phyloP scores from a whole-genome alignment of 2,329 filamentous ascomycete species.

The Cordyceps tenuipes region DNA sequence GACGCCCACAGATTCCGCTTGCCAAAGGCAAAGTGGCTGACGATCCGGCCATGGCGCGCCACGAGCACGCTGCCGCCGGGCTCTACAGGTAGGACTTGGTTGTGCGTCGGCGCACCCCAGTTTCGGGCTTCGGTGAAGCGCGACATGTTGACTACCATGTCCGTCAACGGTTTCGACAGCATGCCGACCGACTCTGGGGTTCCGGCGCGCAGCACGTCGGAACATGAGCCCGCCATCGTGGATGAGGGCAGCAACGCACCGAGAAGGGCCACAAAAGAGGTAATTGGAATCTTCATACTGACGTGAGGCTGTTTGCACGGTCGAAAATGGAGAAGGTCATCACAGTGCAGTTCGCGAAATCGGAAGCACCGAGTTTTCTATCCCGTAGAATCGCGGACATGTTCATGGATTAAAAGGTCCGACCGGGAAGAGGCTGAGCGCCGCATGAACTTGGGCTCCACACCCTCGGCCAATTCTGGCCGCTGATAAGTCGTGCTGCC shows the following conservation, averaged over 20 bases:
- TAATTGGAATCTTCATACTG: not conserved
- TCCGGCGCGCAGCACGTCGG: conserved; percentile 12
- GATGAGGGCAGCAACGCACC: not conserved
- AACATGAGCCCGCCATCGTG: not conserved
- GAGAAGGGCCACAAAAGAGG: not conserved
- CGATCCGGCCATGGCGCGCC: conserved; percentile 17
- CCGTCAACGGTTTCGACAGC: conserved; percentile 15
- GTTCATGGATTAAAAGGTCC: no score
- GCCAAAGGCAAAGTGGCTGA: conserved; percentile 21
- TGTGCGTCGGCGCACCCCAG: conserved; percentile 11
- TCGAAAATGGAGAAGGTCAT: not conserved
- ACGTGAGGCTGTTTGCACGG: not conserved
- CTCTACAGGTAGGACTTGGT: conserved; percentile 17
- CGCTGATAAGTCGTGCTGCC: no score
- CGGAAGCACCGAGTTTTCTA: no score
- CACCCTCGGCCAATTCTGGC: no score
- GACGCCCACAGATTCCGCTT: conserved; percentile 21
- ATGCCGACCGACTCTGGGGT: conserved; percentile 23
- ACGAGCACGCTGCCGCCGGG: conserved; percentile 19
- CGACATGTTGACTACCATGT: conserved; percentile 19
- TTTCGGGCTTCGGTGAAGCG: conserved; percentile 15
- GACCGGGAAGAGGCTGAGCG: no score
- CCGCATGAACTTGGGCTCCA: no score
- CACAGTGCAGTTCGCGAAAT: no score
- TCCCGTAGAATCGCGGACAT: no score